Percentiles rank a stretch among this genome's conserved stretches.
phyloP scores from a whole-genome alignment of 208 protist species.

The Wallacemonas sp. region DNA sequence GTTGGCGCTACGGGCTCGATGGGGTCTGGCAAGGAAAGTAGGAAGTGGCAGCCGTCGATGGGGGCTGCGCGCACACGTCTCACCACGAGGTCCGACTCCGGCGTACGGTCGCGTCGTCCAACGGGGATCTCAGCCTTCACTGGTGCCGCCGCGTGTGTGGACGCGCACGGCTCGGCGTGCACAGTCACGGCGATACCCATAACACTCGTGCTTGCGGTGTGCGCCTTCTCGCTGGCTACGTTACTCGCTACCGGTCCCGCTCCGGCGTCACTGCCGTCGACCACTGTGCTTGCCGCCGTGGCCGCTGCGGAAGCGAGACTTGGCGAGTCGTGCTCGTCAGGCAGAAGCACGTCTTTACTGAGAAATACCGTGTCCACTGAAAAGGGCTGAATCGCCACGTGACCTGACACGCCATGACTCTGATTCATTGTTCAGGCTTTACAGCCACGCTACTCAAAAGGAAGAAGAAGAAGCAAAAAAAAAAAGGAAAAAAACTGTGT shows the following conservation, averaged over 20 bases:
- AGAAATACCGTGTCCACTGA: not conserved
- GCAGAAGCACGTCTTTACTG: not conserved
- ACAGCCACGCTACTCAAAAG: too few relatives aligned
- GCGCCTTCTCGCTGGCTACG: not conserved
- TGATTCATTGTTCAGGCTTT: not conserved
- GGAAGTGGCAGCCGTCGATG: not conserved
- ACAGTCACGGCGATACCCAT: conserved; percentile 10
- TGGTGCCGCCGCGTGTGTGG: not conserved
- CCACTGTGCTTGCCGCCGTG: too few relatives aligned
- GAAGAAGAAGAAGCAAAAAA: conserved; percentile 7
- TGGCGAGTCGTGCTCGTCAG: too few relatives aligned
- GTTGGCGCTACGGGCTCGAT: too few relatives aligned
- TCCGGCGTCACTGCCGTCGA: too few relatives aligned
- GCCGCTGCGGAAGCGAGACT: too few relatives aligned
- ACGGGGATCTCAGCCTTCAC: too few relatives aligned
- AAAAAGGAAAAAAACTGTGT: not conserved
- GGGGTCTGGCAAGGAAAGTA: not conserved
- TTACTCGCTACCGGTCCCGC: too few relatives aligned
- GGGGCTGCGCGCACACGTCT: not conserved
- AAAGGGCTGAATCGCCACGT: not conserved
- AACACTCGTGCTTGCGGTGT: not conserved
- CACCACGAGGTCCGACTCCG: too few relatives aligned
- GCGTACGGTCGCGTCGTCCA: too few relatives aligned
- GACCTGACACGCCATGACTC: not conserved
- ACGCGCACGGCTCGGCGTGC: not conserved